A percentile compares a stretch with the other conserved stretches of the same genome.
Conservation (phyloP, 768 basidiomycete species). For the Cystobasidium ongulense region DNA sequence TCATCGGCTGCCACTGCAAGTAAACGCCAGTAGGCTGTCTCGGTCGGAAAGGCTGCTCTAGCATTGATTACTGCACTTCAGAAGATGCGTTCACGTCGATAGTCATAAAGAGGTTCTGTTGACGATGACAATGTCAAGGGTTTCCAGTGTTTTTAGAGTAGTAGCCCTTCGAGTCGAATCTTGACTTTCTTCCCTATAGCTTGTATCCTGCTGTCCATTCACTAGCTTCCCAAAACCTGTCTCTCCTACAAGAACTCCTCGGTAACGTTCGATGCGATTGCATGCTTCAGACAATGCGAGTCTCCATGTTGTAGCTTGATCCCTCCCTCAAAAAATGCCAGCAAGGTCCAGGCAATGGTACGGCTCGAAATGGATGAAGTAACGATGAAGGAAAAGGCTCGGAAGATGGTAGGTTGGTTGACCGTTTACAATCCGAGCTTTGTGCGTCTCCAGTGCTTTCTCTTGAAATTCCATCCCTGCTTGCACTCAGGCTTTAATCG, state of each 20-base stretch:
- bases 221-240: too few relatives aligned
- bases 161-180: too few relatives aligned
- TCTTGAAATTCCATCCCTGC: conserved; percentile 73
- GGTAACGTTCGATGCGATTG: too few relatives aligned
- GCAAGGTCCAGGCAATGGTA: neutral
- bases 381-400: neutral
- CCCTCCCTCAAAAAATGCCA: neutral
- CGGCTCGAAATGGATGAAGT: neutral
- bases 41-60: neutral
- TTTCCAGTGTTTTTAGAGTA: too few relatives aligned
- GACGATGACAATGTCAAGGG: neutral
- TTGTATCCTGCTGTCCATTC: too few relatives aligned
- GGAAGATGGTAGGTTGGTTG: neutral
- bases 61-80: neutral
- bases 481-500: conserved; percentile 27
- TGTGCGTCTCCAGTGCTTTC: conserved; percentile 98
- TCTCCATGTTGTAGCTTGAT: neutral
- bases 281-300: too few relatives aligned
- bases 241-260: neutral
- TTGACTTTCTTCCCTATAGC: too few relatives aligned
- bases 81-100: neutral
- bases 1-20: too few relatives aligned
- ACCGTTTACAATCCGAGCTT: conserved; percentile 81
- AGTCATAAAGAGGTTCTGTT: neutral
- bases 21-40: neutral